Conservation (phyloP, 73 alveolate species). For the Paraurostyla sp. region DNA sequence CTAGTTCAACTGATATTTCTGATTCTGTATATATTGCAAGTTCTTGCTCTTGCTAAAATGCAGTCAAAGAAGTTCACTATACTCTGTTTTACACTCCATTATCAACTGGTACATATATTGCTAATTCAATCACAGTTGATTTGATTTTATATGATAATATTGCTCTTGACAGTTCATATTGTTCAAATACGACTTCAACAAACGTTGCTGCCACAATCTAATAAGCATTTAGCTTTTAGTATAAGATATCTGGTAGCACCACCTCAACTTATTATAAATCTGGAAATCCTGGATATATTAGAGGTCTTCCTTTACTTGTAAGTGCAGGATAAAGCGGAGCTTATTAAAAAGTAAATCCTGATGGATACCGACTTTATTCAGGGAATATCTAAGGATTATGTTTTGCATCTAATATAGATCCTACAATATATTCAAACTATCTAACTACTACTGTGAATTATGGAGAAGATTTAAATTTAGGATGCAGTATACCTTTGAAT, state of each 20-base stretch:
- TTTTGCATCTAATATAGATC: not conserved
- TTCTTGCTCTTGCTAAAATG: conserved; percentile 3
- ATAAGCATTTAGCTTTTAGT: conserved; percentile 5
- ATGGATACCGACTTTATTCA: conserved; percentile 13
- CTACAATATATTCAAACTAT: not conserved
- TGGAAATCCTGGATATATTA: conserved; percentile 57
- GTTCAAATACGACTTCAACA: not conserved
- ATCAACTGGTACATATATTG: not conserved
- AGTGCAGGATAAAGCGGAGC: not conserved
- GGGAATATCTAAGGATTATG: conserved; percentile 13
- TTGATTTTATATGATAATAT: not conserved
- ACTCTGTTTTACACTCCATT: conserved; percentile 21
- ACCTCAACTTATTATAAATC: conserved; percentile 4
- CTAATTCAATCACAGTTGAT: not conserved
- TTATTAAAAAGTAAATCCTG: not conserved
- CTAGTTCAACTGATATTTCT: not conserved
- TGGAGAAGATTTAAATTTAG: not conserved
- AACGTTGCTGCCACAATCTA: not conserved
- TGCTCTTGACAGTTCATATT: not conserved
- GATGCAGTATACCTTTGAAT: not conserved
- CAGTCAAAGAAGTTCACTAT: conserved; percentile 14
- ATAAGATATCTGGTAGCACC: not conserved
- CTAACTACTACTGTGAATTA: not conserved
- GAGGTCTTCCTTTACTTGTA: conserved; percentile 18
- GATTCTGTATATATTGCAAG: not conserved